Base-by-base conservation (phyloP, 345 rosid genomes). In the Psidium guajava region DNA sequence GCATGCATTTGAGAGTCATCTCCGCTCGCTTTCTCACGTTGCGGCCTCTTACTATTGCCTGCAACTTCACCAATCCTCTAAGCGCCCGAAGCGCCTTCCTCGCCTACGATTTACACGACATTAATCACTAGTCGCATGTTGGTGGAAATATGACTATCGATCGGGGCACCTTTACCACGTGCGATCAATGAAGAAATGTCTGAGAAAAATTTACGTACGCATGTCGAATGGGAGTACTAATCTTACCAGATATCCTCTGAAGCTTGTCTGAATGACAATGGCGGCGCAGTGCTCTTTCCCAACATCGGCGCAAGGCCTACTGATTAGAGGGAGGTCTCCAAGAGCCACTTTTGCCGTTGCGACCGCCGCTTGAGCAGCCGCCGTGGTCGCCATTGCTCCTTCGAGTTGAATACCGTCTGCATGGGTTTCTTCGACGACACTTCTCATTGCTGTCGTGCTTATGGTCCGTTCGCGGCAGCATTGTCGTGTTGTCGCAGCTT, bases 41-140 rank as follows among this genome's bases (percentile, higher is more conserved):
- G 86, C 93, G 92, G 42, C 99, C 99, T 90, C 99, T 93, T 85
- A 95, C 98, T n/a, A 95, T 84, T 12, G 98, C 99, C 91, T 96
- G 99, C 69, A 96, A 93, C 92, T 90, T 92, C 89, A 96, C 98
- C 84, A 95, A 81, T 81, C 96, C 99, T 88, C 91, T 92, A 75
- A 94, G 88, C 36, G 98, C 98, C 52, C 91, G 89, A 58, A 95
- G 87, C 61, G 99, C 98, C 87, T 91, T 94, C 91, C 93, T 85
- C 54, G 98, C 99, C 99, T 96, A 87, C 85, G 87, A 74, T 81
- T 54, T 56, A 49, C 18, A 9, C 74, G 56, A 81, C 61, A 42
- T 22, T 51, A 56, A 25, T 25, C 73, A 6, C 73, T 69, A 36
- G 40, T 36, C 47, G 18, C 47, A 36, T 36, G 80, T 1, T 69